A percentile compares a stretch with the other conserved stretches of the same genome.
Conservation (phyloP, 176 grass and related monocot species). For the Luzula sylvatica region DNA sequence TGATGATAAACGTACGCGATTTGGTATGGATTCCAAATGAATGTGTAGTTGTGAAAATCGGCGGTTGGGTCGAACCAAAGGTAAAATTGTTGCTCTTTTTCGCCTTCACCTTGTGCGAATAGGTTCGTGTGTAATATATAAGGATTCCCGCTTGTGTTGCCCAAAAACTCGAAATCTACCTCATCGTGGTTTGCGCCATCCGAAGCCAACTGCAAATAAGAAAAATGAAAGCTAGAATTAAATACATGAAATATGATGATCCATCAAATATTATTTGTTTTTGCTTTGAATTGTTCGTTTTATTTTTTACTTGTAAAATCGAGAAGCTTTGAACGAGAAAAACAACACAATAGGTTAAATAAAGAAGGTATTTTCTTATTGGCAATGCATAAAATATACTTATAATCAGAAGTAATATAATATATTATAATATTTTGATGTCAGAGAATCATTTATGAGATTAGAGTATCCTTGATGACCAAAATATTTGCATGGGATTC, state of each 20-base stretch:
- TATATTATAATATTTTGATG: too few relatives aligned
- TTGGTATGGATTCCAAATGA: constrained; percentile 41
- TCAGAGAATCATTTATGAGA: too few relatives aligned
- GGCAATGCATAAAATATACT: too few relatives aligned
- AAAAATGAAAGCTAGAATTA: not conserved
- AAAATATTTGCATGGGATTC: too few relatives aligned
- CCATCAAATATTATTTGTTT: too few relatives aligned
- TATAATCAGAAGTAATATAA: too few relatives aligned
- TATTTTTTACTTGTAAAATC: too few relatives aligned
- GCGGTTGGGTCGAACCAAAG: constrained; percentile 44
- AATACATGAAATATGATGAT: not conserved
- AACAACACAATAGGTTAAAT: too few relatives aligned
- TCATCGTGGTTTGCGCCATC: constrained; percentile 32
- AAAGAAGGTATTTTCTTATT: too few relatives aligned
- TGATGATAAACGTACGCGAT: constrained; percentile 26
- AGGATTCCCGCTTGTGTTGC: constrained; percentile 19
- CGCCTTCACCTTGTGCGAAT: constrained; percentile 28
- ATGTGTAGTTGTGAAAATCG: constrained; percentile 48
- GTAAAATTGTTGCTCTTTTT: constrained; percentile 32
- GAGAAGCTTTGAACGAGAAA: too few relatives aligned
- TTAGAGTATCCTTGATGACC: too few relatives aligned
- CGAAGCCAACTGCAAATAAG: constrained; percentile 31
- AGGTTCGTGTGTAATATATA: constrained; percentile 47
- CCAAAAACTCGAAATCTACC: constrained; percentile 53
- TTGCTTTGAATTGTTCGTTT: too few relatives aligned